Base-by-base conservation (phyloP, 1,284 basidiomycete genomes). In the Papiliotrema laurentii region DNA sequence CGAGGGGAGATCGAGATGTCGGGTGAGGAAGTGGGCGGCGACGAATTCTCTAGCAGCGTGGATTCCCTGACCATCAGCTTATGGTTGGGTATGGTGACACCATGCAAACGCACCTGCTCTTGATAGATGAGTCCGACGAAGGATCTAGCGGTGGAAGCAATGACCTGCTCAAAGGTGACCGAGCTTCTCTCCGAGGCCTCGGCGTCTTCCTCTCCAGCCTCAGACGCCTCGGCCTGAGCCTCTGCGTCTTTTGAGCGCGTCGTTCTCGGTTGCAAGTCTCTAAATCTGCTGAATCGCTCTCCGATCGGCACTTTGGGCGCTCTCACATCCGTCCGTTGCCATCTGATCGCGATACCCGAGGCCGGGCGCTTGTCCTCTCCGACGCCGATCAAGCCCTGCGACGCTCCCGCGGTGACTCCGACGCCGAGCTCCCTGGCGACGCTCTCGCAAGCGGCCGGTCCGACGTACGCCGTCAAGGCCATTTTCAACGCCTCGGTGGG, bases 401-500 rank as follows among this genome's bases (percentile, higher is more conserved):
- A 58, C 9, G 51, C 60, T 24, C 60, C 53, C 34, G 58, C 60
- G 31, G 62, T 54, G 10, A 65, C 52, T 0, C 64, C 66, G 4
- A 77, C 54, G 14, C 73, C 66, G 74, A 89, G 84, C 71, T 92
- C 89, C 50, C 83, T 80, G 21, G 88, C 92, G 41, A 98, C 84
- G 56, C 80, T 83, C 36, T 87, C 82, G 61, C 89, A 88, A 11
- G 89, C 86, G 53, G 80, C 74, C 10, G 89, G 85, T 3, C 94
- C 94, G 22, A 94, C 92, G 70, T 88, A 88, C 33, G 90, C 87
- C 36, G 88, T 90, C 43, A 96, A 82, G 9, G 89, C 91, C 7
- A 87, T 85, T 75, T 96, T 93, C 61, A 93, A 76, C 18, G 90
- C 89, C 45, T 86, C 81, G 21, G 89, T 91, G 1, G 94, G 94